Conservation (phyloP, 2,329 filamentous ascomycete species). For the Coniochaeta ligniaria region DNA sequence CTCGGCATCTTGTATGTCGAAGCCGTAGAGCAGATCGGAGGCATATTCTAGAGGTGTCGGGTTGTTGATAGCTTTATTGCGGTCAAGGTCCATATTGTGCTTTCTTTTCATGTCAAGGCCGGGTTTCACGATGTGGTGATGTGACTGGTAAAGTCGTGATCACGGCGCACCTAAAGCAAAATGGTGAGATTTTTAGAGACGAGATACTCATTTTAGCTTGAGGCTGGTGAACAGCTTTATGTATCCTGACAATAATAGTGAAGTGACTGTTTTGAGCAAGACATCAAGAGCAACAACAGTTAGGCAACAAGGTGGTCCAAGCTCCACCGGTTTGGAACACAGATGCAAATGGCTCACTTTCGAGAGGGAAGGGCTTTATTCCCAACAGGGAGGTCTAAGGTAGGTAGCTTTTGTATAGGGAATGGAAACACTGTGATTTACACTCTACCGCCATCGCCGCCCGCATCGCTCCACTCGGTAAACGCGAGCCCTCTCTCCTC, state of each 20-base stretch:
- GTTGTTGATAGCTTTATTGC: neutral
- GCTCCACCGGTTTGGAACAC: neutral
- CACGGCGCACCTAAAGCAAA: neutral
- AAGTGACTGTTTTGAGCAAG: neutral
- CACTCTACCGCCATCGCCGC: constrained; percentile 28
- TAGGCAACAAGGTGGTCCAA: constrained; percentile 1
- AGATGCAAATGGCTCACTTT: neutral
- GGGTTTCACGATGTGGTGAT: neutral
- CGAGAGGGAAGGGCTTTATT: constrained; percentile 1
- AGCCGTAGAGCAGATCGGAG: constrained; percentile 23
- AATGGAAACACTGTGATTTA: constrained; percentile 30
- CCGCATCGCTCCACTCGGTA: constrained; percentile 19
- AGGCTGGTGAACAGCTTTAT: neutral
- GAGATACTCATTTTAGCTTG: neutral
- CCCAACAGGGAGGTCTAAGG: constrained; percentile 12
- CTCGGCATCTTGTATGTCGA: constrained; percentile 18
- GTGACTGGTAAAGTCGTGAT: neutral
- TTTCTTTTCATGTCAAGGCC: neutral
- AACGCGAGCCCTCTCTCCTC: constrained; percentile 15
- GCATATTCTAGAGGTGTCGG: neutral
- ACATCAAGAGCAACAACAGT: neutral
- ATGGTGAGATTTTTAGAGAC: neutral
- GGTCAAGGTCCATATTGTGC: neutral
- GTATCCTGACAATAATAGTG: neutral
- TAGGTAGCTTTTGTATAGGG: constrained; percentile 11